These are phyloP conservation scores for Backusella australiensis DNA, from an alignment of 192 early-diverging fungal species.

Conservation along the genomic window DNA sequence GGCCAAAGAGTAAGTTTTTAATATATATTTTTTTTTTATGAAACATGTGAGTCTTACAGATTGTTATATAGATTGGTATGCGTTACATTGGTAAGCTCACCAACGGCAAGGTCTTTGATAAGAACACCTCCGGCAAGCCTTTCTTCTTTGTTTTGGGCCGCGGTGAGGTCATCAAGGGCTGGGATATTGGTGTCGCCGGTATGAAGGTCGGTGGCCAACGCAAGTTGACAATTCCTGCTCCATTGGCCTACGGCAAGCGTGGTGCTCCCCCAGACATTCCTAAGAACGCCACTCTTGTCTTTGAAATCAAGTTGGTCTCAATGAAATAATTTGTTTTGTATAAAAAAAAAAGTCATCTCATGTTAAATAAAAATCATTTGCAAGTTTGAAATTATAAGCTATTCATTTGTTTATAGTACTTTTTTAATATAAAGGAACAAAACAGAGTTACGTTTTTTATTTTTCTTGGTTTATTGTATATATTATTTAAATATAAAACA, in stretches of 20 bases:
- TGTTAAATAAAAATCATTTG: constrained; percentile 11
- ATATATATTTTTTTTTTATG: constrained; percentile 47
- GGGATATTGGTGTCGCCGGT: constrained; percentile 87
- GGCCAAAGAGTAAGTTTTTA: constrained; percentile 40
- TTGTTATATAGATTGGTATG: constrained; percentile 53
- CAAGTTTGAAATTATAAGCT: neutral
- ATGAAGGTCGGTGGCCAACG: constrained; percentile 93
- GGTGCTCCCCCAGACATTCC: constrained; percentile 97
- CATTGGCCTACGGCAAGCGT: constrained; percentile 63
- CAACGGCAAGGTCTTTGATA: constrained; percentile 94
- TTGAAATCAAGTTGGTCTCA: constrained; percentile 41
- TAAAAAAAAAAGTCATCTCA: neutral
- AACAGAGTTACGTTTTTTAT: neutral
- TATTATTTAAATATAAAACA: constrained; percentile 5
- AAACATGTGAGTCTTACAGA: neutral
- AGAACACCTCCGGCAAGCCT: constrained; percentile 86
- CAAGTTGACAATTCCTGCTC: constrained; percentile 86
- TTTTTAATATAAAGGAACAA: neutral
- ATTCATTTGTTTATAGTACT: neutral
- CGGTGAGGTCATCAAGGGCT: constrained; percentile 95
- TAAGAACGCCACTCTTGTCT: constrained; percentile 82
- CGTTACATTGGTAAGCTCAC: constrained; percentile 93
- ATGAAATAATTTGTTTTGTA: constrained; percentile 21
- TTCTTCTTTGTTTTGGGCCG: constrained; percentile 87
- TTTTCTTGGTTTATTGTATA: neutral